These are phyloP conservation scores for Wickerhamomyces bovis DNA, from an alignment of 805 yeast species.

Conservation along the genomic window DNA sequence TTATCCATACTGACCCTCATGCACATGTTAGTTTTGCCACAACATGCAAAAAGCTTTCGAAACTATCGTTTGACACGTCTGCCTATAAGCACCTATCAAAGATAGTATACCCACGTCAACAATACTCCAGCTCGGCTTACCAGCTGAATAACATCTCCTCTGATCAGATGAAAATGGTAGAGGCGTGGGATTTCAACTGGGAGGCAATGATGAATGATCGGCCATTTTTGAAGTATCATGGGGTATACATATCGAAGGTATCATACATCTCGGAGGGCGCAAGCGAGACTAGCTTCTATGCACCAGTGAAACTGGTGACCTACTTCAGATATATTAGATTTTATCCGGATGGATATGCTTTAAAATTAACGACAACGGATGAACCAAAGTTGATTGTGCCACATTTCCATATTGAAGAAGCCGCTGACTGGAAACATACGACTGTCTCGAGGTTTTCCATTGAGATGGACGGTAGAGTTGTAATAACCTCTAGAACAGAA, in stretches of 20 bases:
- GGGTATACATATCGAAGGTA: constrained; percentile 80
- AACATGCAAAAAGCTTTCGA: constrained; percentile 52
- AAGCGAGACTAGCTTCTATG: constrained; percentile 53
- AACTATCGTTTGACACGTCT: constrained; percentile 46
- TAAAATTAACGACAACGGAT: constrained; percentile 60
- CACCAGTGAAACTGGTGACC: constrained; percentile 79
- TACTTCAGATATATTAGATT: constrained; percentile 84
- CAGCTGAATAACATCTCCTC: constrained; percentile 30
- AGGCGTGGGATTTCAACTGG: constrained; percentile 35
- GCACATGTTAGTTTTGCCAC: constrained; percentile 60
- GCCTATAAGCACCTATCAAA: constrained; percentile 48
- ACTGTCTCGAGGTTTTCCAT: constrained; percentile 33
- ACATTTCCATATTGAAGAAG: constrained; percentile 33
- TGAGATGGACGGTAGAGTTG: constrained; percentile 52
- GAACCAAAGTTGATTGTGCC: constrained; percentile 71
- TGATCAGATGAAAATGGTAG: constrained; percentile 32
- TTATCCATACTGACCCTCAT: constrained; percentile 46
- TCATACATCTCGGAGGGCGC: constrained; percentile 84
- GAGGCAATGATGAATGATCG: constrained; percentile 39
- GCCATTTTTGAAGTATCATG: constrained; percentile 76
- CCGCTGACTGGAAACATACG: constrained; percentile 26
- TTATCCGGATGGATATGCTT: constrained; percentile 68
- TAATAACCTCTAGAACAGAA: constrained; percentile 51
- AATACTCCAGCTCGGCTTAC: constrained; percentile 40
- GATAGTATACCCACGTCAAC: constrained; percentile 47